Conservation (phyloP, 192 early-diverging fungal species). For the Coemansia erecta region DNA sequence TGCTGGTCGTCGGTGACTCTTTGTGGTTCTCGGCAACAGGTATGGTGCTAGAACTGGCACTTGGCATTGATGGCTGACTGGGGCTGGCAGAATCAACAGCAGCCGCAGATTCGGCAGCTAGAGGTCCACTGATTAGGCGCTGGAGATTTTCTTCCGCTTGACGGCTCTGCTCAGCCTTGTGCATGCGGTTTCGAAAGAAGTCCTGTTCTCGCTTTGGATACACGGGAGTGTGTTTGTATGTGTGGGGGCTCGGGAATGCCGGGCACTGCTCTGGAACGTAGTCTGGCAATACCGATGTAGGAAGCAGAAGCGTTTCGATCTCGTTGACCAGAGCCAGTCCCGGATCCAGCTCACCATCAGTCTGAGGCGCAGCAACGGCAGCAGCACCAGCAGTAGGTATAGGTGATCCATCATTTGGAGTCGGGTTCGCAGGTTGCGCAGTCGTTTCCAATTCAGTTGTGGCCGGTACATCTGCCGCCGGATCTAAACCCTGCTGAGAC, state of each 20-base stretch:
- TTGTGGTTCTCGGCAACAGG: neutral
- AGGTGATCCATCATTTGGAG: too few relatives aligned
- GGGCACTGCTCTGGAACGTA: slow-evolving; percentile 44
- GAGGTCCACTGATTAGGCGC: slow-evolving; percentile 41
- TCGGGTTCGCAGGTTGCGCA: too few relatives aligned
- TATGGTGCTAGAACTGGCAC: too few relatives aligned
- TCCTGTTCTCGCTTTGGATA: slow-evolving; percentile 49
- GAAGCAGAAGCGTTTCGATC: slow-evolving; percentile 28
- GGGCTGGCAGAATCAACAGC: neutral
- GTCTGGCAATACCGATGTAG: slow-evolving; percentile 17
- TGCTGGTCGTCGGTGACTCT: too few relatives aligned
- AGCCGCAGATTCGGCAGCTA: slow-evolving; percentile 2
- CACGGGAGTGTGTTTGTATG: slow-evolving; percentile 46
- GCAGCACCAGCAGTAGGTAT: neutral
- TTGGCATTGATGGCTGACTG: neutral
- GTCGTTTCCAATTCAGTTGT: too few relatives aligned
- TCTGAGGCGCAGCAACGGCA: neutral
- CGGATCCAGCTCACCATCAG: neutral
- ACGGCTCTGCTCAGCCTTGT: slow-evolving; percentile 53
- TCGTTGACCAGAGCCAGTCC: slow-evolving; percentile 9
- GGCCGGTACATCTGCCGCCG: too few relatives aligned
- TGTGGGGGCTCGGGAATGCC: slow-evolving; percentile 47
- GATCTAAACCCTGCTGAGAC: too few relatives aligned
- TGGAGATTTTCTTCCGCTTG: slow-evolving; percentile 53
- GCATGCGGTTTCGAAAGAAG: slow-evolving; percentile 51